Percentiles rank a stretch among this genome's conserved stretches.
These are phyloP conservation scores for Russula olivacea DNA, from an alignment of 768 basidiomycete genomes.

Conservation along the genomic window DNA sequence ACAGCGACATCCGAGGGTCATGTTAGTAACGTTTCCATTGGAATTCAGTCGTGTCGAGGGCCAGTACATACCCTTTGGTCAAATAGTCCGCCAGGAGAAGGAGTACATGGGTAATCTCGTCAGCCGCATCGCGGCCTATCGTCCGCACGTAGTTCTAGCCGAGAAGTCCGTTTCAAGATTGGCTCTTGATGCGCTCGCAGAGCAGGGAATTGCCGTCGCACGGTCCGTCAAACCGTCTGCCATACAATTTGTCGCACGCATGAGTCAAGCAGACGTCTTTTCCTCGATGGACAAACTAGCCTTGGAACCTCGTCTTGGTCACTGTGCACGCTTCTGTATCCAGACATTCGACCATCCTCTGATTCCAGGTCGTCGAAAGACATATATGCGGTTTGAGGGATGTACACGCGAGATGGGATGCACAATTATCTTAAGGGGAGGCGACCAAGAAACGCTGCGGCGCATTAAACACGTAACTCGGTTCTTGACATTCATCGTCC, in stretches of 20 bases:
- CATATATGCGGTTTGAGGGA: constrained; percentile 97
- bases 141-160: constrained; percentile 89
- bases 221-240: constrained; percentile 84
- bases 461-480: constrained; percentile 89
- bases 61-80: constrained; percentile 89
- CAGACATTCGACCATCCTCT: constrained; percentile 93
- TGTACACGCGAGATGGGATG: constrained; percentile 91
- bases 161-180: constrained; percentile 88
- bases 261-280: constrained; percentile 92
- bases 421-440: constrained; percentile 88
- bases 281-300: constrained; percentile 94
- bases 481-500: constrained; percentile 87
- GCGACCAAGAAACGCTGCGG: constrained; percentile 68
- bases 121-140: constrained; percentile 80
- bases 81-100: constrained; percentile 86
- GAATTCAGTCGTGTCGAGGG: constrained; percentile 92
- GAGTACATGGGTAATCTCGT: constrained; percentile 88
- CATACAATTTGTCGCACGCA: constrained; percentile 81
- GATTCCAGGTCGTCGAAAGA: constrained; percentile 92
- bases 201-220: constrained; percentile 85
- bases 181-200: constrained; percentile 79
- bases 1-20: constrained; percentile 82
- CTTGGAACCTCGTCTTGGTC: constrained; percentile 81
- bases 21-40: constrained; percentile 92
- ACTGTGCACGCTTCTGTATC: constrained; percentile 77